These are phyloP conservation scores for Rehmannia glutinosa DNA, from an alignment of 257 asterid species.

Conservation along the genomic window DNA sequence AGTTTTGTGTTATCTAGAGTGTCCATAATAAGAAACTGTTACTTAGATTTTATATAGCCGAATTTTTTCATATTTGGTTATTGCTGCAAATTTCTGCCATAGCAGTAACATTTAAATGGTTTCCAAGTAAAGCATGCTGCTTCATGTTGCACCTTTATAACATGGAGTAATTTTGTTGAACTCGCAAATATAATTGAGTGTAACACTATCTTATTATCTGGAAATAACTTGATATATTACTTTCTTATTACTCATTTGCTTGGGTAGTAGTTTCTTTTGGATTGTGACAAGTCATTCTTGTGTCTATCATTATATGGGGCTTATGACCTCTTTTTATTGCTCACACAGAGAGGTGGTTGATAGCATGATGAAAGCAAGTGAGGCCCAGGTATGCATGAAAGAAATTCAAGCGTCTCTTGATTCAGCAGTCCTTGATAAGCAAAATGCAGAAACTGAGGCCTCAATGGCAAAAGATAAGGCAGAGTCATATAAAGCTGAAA, in stretches of 20 bases:
- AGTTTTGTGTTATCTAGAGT: constrained; percentile 1
- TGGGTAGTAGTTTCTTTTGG: constrained; percentile 16
- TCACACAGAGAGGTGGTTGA: constrained; percentile 71
- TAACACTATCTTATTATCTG: background rate
- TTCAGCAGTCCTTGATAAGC: constrained; percentile 61
- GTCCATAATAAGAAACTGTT: constrained; percentile 1
- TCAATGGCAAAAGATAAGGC: constrained; percentile 62
- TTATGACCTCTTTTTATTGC: constrained; percentile 20
- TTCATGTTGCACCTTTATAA: constrained; percentile 13
- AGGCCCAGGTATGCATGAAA: constrained; percentile 60
- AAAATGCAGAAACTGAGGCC: constrained; percentile 68
- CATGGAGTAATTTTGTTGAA: background rate
- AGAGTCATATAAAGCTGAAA: constrained; percentile 58
- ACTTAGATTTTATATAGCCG: constrained; percentile 5
- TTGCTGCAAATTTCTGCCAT: constrained; percentile 2
- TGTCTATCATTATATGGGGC: background rate
- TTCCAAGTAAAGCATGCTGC: constrained; percentile 5
- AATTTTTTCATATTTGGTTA: background rate
- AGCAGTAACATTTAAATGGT: background rate
- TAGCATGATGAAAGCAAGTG: constrained; percentile 70
- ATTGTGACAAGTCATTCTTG: constrained; percentile 10
- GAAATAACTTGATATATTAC: too few relatives aligned
- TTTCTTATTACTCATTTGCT: background rate
- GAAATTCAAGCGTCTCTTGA: constrained; percentile 75
- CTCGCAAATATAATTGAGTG: background rate